Conservation (phyloP, 2,329 filamentous ascomycete species). For the Sclerotinia nivalis region DNA sequence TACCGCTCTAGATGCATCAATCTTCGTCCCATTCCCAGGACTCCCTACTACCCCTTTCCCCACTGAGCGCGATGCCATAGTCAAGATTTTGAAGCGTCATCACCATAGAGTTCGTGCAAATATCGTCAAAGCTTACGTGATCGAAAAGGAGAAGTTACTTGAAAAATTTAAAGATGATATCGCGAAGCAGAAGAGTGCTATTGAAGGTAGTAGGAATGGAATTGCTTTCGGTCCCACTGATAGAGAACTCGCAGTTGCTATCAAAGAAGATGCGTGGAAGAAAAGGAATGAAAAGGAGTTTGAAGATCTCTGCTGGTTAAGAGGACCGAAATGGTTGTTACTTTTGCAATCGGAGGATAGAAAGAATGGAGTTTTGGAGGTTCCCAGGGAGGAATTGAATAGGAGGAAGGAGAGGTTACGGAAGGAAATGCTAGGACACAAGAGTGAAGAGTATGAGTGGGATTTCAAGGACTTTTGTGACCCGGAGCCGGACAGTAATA, state of each 20-base stretch:
- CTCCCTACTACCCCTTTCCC: conserved; percentile 21
- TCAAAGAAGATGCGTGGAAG: conserved; percentile 2
- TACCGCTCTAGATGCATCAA: conserved; percentile 27
- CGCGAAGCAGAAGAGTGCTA: not conserved
- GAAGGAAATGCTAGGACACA: conserved; percentile 10
- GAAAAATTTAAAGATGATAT: not conserved
- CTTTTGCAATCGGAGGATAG: conserved; percentile 8
- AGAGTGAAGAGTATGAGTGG: conserved; percentile 26
- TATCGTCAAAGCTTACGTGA: conserved; percentile 28
- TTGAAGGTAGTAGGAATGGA: not conserved
- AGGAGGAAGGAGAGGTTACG: conserved; percentile 7
- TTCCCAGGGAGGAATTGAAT: conserved; percentile 28
- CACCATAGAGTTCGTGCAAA: conserved; percentile 33
- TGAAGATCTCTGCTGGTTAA: not conserved
- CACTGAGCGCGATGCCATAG: conserved; percentile 24
- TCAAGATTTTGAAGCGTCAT: conserved; percentile 31
- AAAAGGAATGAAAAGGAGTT: not conserved
- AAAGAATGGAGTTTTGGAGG: conserved; percentile 6
- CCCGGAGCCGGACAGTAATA: not conserved
- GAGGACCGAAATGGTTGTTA: conserved; percentile 7
- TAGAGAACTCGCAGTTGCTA: not conserved
- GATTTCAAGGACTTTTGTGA: not conserved
- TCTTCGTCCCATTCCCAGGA: conserved; percentile 36
- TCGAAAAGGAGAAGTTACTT: conserved; percentile 22
- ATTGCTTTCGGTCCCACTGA: not conserved